Base-by-base conservation (phyloP, 2,329 filamentous ascomycete species). In the Canariomyces notabilis region DNA sequence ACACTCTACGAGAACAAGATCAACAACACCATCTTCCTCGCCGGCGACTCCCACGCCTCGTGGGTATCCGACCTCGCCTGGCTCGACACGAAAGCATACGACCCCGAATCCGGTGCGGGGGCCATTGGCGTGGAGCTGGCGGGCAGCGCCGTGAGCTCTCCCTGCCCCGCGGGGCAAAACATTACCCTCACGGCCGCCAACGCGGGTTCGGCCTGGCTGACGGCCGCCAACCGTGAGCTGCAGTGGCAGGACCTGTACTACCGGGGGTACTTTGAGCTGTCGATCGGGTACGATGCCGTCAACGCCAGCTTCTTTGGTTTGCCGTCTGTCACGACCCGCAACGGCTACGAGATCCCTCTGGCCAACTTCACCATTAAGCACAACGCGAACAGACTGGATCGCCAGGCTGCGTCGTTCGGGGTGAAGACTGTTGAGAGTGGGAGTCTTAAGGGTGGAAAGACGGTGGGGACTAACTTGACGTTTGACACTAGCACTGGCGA, bases 191-290 rank as follows among this genome's bases (percentile, higher is more conserved):
- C 68, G 12, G 81, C 81, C 9, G 72, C 76, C 38, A 80, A 79
- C 59, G 78, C 64, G 46, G n/a, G n/a, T n/a, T 70, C 71, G 2
- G 55, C 69, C 55, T 60, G 59, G 49, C 65, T 74, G 19, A 67
- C 71, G 50, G 59, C 61, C 37, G 64, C 70, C 16, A 88, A 86
- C 61, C 64, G 69, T 0, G 80, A 84, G 60, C 67, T 88, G 34
- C 80, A 85, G 57, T 89, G 83, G 84, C 78, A 82, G 53, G 84
- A 88, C 47, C 64, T 81, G 5, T 87, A 85, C 61, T 88, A 87
- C 62, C 73, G 84, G 14, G 85, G 85, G 1, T 88, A 88, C 66
- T 87, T 80, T 55, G 75, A 84, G 57, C 67, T 88, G 26, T 72
- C 75, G 40, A 68, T 85, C 44, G 69, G 65, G 7, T 68, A 75